Evolutionary conservation across 179 eudicot genomes (phyloP), one percentile per base, ranked within the genome.

Genomic region (Silene noctiflora): DNA sequence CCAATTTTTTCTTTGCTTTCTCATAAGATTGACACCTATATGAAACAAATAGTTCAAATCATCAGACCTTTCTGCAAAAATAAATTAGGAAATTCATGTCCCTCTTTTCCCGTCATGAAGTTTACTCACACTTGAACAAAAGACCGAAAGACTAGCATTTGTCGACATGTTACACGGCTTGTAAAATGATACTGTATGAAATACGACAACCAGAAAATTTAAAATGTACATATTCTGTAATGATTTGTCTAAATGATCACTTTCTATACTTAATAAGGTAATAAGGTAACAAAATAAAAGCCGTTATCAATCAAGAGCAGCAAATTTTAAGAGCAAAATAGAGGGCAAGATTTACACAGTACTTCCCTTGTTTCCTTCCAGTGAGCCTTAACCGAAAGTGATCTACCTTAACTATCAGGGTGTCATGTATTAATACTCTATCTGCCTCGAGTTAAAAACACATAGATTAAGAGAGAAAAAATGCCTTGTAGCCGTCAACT

Each of bases 1-100:
- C 87, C 77, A 94, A 74, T 83, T 88, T 94, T 88, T 94, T 94
- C 81, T 87, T 94, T 48, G 98, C 97, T 81, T 85, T 94, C 85
- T 88, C 95, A 73, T 92, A 91, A 14, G 97, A 89, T 71, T 86
- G 91, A 81, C 98, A 94, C 83, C 98, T 94, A 78, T 58, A 39
- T 31, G 69, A 76, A 74, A 78, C 39, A 19, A 82, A 70, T 13
- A 53, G 42, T 58, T 63, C 27, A 22, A 35, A 46, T 62, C 39
- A 46, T 62, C 39, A 53, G 63, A 70, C 51, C 22, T 61, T 33
- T 48, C 59, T 21, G 55, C 6, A 39, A 42, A 59, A 13, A 14
- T 10, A 25, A 31, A 44, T 29, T n/a, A 6, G 69, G 11, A 35
- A 68, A 7, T 12, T 31, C 21, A 9, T 48, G 35, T 44, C 19